Conservation (phyloP, 331 rosid genomes). For the Telfairia occidentalis region DNA sequence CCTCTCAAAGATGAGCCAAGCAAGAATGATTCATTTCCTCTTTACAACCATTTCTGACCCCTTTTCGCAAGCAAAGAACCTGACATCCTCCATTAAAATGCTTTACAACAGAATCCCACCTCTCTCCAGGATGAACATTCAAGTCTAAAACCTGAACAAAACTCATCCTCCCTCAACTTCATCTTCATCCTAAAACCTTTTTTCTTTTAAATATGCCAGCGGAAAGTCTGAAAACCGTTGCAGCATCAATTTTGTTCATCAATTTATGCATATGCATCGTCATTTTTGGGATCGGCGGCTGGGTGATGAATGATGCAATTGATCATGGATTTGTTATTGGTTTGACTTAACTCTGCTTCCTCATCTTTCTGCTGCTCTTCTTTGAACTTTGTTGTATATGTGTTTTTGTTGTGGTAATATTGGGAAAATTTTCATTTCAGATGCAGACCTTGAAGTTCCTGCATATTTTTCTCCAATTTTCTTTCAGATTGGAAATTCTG, state of each 20-base stretch:
- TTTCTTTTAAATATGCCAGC: not conserved
- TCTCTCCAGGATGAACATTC: conserved; percentile 5
- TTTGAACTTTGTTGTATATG: not conserved
- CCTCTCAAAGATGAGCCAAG: not conserved
- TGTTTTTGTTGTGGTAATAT: not conserved
- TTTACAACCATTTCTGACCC: conserved; percentile 2
- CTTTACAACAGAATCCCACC: not conserved
- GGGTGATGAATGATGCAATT: conserved; percentile 74
- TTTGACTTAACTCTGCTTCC: conserved; percentile 6
- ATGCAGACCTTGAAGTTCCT: conserved; percentile 46
- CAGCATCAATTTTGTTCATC: conserved; percentile 38
- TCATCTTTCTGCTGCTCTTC: not conserved
- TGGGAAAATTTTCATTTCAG: conserved; percentile 33
- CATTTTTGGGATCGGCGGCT: conserved; percentile 59
- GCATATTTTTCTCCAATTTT: conserved; percentile 69
- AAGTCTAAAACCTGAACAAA: not conserved
- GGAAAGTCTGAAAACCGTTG: conserved; percentile 37
- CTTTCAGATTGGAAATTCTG: conserved; percentile 83
- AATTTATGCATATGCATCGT: conserved; percentile 70
- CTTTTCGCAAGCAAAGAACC: conserved; percentile 13
- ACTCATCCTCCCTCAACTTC: not conserved
- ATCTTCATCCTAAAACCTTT: not conserved
- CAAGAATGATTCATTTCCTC: not conserved
- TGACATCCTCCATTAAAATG: conserved; percentile 1
- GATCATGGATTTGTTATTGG: conserved; percentile 69